A percentile compares a stretch with the other conserved stretches of the same genome.
Conservation (phyloP, 139 green algal species). For the Chlorella vulgaris region DNA sequence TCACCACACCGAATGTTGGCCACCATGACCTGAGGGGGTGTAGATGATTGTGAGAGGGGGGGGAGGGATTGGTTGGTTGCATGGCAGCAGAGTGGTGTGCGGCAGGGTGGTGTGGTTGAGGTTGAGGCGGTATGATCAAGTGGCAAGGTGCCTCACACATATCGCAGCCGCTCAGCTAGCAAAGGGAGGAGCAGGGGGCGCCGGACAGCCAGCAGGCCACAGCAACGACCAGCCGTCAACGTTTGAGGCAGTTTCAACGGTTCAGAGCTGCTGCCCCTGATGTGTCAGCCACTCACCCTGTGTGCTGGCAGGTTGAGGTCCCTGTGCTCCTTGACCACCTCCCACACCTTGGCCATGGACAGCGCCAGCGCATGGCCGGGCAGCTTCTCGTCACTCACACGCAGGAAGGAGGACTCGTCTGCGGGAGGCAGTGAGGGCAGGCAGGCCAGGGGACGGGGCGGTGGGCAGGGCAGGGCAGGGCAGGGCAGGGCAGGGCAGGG, state of each 20-base stretch:
- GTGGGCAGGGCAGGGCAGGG: neutral
- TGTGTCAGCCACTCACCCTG: constrained; percentile 77
- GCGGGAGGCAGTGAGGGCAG: neutral
- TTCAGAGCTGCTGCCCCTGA: too few species aligned
- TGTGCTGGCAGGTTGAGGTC: constrained; percentile 98
- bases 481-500: too few species aligned
- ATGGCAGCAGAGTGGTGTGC: too few species aligned
- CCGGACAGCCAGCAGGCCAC: too few species aligned
- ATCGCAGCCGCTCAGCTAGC: too few species aligned
- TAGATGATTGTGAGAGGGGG: neutral
- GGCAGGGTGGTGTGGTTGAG: too few species aligned
- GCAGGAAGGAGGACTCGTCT: constrained; percentile 60
- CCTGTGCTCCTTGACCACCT: constrained; percentile 89
- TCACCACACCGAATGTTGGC: constrained; percentile 95
- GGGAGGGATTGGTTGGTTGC: too few species aligned
- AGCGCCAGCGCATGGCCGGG: constrained; percentile 76
- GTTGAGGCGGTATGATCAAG: too few species aligned
- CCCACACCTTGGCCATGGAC: constrained; percentile 87
- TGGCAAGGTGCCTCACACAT: too few species aligned
- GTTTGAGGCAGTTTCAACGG: too few species aligned
- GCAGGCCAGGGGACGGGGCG: neutral
- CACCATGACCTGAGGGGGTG: constrained; percentile 87
- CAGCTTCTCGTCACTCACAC: constrained; percentile 51
- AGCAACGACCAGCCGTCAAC: too few species aligned
- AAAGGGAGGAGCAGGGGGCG: too few species aligned